phyloP scores from a whole-genome alignment of 106 monocot species.

The Dioscorea dumetorum region DNA sequence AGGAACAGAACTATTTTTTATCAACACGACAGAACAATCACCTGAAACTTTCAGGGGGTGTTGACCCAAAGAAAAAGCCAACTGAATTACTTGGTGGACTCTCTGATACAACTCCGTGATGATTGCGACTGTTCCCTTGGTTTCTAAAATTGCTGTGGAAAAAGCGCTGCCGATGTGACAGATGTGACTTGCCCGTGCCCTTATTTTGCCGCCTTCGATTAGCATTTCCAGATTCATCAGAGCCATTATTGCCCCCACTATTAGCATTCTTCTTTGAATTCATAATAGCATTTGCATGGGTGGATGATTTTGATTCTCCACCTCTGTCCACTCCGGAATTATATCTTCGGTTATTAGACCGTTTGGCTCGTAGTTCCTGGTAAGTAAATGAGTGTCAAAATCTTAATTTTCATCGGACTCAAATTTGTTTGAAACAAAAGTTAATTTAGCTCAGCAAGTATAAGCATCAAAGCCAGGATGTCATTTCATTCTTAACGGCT shows the following conservation, averaged over 20 bases:
- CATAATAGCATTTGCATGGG: conserved; percentile 14
- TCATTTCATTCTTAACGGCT: too few relatives aligned
- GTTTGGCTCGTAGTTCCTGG: conserved; percentile 54
- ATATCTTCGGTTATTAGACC: conserved; percentile 21
- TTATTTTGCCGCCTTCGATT: conserved; percentile 61
- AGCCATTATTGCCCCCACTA: conserved; percentile 23
- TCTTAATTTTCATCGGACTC: too few relatives aligned
- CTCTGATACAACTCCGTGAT: conserved; percentile 53
- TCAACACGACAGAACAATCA: conserved; percentile 3
- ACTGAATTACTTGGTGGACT: conserved; percentile 78
- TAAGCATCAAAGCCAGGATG: too few relatives aligned
- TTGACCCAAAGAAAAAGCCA: conserved; percentile 90
- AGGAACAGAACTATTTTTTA: too few relatives aligned
- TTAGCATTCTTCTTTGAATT: conserved; percentile 28
- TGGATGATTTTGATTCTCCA: conserved; percentile 28
- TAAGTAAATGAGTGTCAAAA: not conserved
- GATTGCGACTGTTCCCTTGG: conserved; percentile 23
- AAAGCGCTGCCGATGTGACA: conserved; percentile 51
- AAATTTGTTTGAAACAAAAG: too few relatives aligned
- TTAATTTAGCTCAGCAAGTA: too few relatives aligned
- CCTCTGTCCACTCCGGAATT: conserved; percentile 18
- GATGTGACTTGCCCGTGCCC: conserved; percentile 40
- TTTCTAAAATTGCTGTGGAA: conserved; percentile 58
- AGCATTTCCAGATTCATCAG: conserved; percentile 48
- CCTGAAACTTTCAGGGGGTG: conserved; percentile 83